Percentiles rank a stretch among this genome's conserved stretches.
These are phyloP conservation scores for Xylariales sp. DNA, from an alignment of 2,329 filamentous ascomycete species.

Conservation along the genomic window DNA sequence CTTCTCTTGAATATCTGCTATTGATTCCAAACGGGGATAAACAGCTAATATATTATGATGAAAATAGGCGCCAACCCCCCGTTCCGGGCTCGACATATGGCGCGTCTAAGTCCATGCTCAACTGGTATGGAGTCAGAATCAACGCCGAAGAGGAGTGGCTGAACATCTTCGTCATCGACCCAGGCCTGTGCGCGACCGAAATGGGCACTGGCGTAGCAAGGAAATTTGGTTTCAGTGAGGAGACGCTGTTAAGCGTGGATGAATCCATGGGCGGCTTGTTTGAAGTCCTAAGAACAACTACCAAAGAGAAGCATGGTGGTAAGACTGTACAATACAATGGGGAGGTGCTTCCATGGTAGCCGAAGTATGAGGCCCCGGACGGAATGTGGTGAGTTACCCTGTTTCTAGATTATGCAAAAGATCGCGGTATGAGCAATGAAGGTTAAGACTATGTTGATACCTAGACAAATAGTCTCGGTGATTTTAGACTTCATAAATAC, in stretches of 20 bases:
- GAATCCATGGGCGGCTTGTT: constrained; percentile 51
- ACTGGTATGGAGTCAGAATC: constrained; percentile 50
- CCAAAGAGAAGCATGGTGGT: constrained; percentile 37
- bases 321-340: constrained; percentile 37
- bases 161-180: constrained; percentile 49
- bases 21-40: too few species aligned
- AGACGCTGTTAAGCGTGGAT: constrained; percentile 50
- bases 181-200: constrained; percentile 55
- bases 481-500: not conserved
- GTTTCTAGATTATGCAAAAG: not conserved
- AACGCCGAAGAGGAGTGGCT: constrained; percentile 51
- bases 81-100: constrained; percentile 56
- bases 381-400: not conserved
- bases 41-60: constrained; percentile 2
- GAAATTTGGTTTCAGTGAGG: constrained; percentile 47
- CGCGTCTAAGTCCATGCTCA: constrained; percentile 54
- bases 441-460: not conserved
- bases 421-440: not conserved
- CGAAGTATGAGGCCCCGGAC: not conserved
- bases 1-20: not conserved
- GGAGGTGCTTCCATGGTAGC: constrained; percentile 28
- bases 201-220: constrained; percentile 55
- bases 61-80: constrained; percentile 37
- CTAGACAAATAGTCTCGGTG: not conserved
- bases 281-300: constrained; percentile 39